Evolutionary conservation across 2,329 filamentous ascomycete genomes (phyloP), one percentile per base, ranked within the genome.

Genomic region (Fusarium marasasianum): DNA sequence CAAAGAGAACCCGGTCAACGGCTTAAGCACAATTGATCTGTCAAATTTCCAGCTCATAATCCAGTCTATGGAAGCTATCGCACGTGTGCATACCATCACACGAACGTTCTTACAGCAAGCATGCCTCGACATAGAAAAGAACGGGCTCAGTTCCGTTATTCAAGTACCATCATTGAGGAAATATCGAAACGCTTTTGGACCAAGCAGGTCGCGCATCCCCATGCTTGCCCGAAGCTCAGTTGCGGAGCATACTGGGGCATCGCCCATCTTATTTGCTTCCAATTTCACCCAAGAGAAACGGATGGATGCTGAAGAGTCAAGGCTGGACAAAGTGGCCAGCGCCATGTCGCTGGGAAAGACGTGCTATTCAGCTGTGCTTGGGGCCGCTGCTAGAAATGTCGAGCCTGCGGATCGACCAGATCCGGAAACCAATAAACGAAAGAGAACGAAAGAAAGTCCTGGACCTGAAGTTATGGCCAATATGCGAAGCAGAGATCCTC

Each of bases 81-180:
- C 93, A 57, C 88, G 89, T 43, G 90, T 90, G 62, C 95, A 96
- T 77, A 86, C 91, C 3, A 88, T 98, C 37, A 95, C 94, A 0
- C 91, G 92, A 50, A 94, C 93, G 0, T 98, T 98, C 80, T 85
- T 97, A n/a, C 91, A 92, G 17, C 95, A 98, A 79, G 85, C 96
- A 2, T 90, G 95, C 66, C 87, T 95, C n/a, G 95, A 98, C 76
- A 89, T 98, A 14, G 90, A 94, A 41, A 80, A 81, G 38, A 87
- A 86, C 68, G 83, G 81, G 3, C 78, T 89, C 33, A 72, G 78
- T 7, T 71, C 79, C 8, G 77, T 79, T 17, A 80, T 86, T 15
- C 78, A 75, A 14, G 71, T 86, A n/a, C 82, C 85, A 2, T 76
- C 72, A 7, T 72, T 86, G 20, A 76, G 78, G 20, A 80, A 79